Base-by-base conservation (phyloP, 2,329 filamentous ascomycete species). In the Elsinoe batatas region DNA sequence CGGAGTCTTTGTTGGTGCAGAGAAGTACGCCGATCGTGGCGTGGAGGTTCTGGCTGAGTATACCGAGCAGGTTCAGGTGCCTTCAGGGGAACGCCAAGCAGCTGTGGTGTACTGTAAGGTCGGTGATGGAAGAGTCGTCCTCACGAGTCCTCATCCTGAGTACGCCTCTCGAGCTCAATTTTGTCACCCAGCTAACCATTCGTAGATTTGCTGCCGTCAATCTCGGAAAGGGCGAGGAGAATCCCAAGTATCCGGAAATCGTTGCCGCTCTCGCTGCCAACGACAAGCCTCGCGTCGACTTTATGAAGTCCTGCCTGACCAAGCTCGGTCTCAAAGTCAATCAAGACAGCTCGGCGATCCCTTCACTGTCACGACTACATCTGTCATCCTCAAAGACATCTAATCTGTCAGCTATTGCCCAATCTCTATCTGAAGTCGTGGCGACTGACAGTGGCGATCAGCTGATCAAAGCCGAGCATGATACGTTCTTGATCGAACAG, bases 81-180 rank as follows among this genome's bases (percentile, higher is more conserved):
- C 94, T 54, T 78, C 85, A 0, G 89, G 88, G 0, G 75, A 80
- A 40, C 82, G 81, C 1, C 79, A 82, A 32, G 90, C 91, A 1
- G 91, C 93, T 0, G 77, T 94, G 3, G 81, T 98, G 0, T 88
- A 89, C 65, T 87, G 90, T 64, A 87, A 84, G 59, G 79, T 95
- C 43, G 91, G 90, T 0, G 80, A 89, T 43, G 93, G 93, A 1
- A 81, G 80, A 37, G 88, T 82, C 1, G 71, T 97, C 5, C 71
- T 98, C 15, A 94, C 87, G 0, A 90, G 91, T 0, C 88, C 90
- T 37, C 93, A 98, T 76, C 91, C 91, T 53, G 93, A 98, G 88
- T 94, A 75, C 67, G 80, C 72, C 38, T 56, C 57, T 5, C 15
- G 7, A 26, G 36, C 44, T 13, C 22, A 17, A 13, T 12, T 37